These are phyloP conservation scores for Allomyces macrogynus DNA, from an alignment of 192 early-diverging fungal genomes.

Conservation along the genomic window DNA sequence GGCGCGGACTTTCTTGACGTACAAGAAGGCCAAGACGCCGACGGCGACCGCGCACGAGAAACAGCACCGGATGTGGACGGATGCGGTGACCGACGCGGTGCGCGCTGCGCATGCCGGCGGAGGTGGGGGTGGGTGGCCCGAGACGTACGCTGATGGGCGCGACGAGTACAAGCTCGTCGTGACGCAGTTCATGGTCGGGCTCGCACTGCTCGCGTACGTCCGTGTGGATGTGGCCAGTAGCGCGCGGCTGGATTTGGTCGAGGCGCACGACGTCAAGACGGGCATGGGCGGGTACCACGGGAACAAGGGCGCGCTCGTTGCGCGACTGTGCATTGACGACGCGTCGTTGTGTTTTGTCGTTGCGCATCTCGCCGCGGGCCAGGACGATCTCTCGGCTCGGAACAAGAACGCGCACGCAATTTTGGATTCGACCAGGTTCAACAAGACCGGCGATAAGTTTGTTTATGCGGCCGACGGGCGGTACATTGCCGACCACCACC, in stretches of 20 bases:
- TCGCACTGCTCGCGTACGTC: slow-evolving; percentile 75
- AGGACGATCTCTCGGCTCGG: slow-evolving; percentile 43
- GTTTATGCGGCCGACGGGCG: slow-evolving; percentile 70
- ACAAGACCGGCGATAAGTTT: slow-evolving; percentile 21
- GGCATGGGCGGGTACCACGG: slow-evolving; percentile 48
- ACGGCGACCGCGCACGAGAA: slow-evolving; percentile 31
- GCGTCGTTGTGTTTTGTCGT: slow-evolving; percentile 70
- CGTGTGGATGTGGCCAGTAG: slow-evolving; percentile 22
- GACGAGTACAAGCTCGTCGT: slow-evolving; percentile 42
- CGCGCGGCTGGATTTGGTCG: slow-evolving; percentile 29
- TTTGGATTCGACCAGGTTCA: slow-evolving; percentile 35
- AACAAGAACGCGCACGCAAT: slow-evolving; percentile 57
- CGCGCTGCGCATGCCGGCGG: slow-evolving; percentile 19
- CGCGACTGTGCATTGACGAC: slow-evolving; percentile 53
- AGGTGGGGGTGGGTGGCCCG: too few relatives aligned
- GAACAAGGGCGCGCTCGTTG: slow-evolving; percentile 56
- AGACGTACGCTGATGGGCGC: slow-evolving; percentile 12
- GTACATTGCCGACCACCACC: slow-evolving; percentile 55
- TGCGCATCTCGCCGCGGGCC: slow-evolving; percentile 69
- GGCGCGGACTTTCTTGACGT: slow-evolving; percentile 38
- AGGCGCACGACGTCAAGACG: slow-evolving; percentile 67
- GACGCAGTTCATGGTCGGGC: slow-evolving; percentile 67
- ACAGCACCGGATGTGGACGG: slow-evolving; percentile 67
- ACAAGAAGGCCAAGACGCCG: slow-evolving; percentile 28
- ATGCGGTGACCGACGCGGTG: slow-evolving; percentile 43